Conservation (phyloP, 805 yeast species). For the Candida andamanensis region DNA sequence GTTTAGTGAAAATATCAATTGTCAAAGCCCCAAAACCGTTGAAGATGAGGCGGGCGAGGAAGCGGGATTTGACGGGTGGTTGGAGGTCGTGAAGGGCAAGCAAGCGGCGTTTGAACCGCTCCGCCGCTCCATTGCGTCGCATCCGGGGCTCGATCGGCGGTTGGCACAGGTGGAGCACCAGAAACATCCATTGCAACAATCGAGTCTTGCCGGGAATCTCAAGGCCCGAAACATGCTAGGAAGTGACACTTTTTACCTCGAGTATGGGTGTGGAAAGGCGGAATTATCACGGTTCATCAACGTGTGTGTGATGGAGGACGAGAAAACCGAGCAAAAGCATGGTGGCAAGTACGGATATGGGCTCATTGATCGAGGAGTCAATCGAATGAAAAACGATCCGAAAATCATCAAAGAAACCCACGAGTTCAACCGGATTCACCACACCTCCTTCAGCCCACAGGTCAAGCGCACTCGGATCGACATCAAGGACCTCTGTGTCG, state of each 20-base stretch:
- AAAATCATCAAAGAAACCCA: slow-evolving; percentile 55
- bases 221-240: slow-evolving; percentile 36
- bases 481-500: slow-evolving; percentile 67
- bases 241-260: slow-evolving; percentile 43
- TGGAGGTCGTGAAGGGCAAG: not conserved
- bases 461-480: slow-evolving; percentile 62
- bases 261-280: slow-evolving; percentile 90
- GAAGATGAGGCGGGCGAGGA: not conserved
- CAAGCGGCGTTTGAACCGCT: slow-evolving; percentile 16
- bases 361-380: slow-evolving; percentile 71
- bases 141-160: slow-evolving; percentile 33
- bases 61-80: not conserved
- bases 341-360: slow-evolving; percentile 39
- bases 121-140: slow-evolving; percentile 13
- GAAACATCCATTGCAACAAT: slow-evolving; percentile 81
- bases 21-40: slow-evolving; percentile 12
- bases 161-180: slow-evolving; percentile 45
- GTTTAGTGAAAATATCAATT: slow-evolving; percentile 48
- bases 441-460: slow-evolving; percentile 16
- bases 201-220: slow-evolving; percentile 71
- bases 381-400: slow-evolving; percentile 71
- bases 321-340: not conserved
- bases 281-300: slow-evolving; percentile 68
- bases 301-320: slow-evolving; percentile 21
- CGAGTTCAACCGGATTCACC: slow-evolving; percentile 11